phyloP scores from a whole-genome alignment of 305 asterid species.

The Petunia hybrid region DNA sequence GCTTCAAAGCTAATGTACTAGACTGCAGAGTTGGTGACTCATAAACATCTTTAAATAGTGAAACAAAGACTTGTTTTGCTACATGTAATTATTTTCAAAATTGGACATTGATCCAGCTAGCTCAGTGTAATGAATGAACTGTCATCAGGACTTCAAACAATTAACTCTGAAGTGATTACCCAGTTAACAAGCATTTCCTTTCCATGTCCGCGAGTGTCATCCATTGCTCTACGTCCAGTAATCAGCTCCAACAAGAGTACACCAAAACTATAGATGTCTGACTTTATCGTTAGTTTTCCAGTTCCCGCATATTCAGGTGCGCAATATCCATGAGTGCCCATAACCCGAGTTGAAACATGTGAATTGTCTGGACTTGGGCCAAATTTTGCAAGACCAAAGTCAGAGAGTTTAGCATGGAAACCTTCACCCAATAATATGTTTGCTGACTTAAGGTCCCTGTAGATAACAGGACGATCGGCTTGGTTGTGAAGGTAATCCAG shows the following conservation, averaged over 20 bases:
- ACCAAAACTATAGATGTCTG: conserved; percentile 52
- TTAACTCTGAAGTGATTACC: conserved; percentile 38
- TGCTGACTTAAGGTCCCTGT: conserved; percentile 50
- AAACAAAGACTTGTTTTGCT: conserved; percentile 10
- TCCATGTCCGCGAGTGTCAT: conserved; percentile 32
- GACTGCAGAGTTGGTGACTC: neutral
- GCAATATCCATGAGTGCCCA: conserved; percentile 51
- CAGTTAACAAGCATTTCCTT: conserved; percentile 41
- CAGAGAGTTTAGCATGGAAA: conserved; percentile 45
- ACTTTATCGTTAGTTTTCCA: conserved; percentile 40
- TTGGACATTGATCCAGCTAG: neutral
- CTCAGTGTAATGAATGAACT: neutral
- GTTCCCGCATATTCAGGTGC: conserved; percentile 50
- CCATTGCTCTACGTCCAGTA: conserved; percentile 47
- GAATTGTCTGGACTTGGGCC: conserved; percentile 43
- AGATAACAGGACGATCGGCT: conserved; percentile 45
- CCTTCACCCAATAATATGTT: conserved; percentile 44
- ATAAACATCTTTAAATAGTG: neutral
- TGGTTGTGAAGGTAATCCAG: conserved; percentile 50
- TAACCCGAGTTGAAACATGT: conserved; percentile 46
- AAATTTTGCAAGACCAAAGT: conserved; percentile 50
- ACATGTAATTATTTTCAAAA: neutral
- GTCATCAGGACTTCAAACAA: neutral
- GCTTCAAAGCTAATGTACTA: conserved; percentile 6
- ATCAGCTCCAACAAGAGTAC: conserved; percentile 50